phyloP scores from a whole-genome alignment of 1,284 basidiomycete species.

The Pholiota adiposa region DNA sequence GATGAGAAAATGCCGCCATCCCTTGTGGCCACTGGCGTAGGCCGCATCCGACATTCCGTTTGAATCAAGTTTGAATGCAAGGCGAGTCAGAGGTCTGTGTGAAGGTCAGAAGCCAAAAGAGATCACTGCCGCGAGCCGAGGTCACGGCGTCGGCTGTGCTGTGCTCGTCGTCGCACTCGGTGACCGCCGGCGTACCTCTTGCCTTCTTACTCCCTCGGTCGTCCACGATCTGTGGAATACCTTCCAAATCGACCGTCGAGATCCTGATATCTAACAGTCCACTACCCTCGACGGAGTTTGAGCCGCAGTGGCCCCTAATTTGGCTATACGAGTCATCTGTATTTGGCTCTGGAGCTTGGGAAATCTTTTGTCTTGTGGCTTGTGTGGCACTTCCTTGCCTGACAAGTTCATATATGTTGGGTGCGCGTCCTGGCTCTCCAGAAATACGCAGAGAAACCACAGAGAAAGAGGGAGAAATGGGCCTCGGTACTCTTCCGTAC shows the following conservation, averaged over 20 bases:
- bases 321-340: neutral
- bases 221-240: neutral
- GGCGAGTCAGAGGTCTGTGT: too few relatives aligned
- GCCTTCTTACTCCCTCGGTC: neutral
- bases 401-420: conserved; percentile 18
- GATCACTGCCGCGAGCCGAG: conserved; percentile 6
- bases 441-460: conserved; percentile 6
- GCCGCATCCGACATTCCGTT: too few relatives aligned
- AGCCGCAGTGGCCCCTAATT: neutral
- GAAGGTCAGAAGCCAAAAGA: too few relatives aligned
- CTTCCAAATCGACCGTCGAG: neutral
- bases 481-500: conserved; percentile 60
- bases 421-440: conserved; percentile 7
- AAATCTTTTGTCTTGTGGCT: conserved; percentile 3
- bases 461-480: conserved; percentile 27
- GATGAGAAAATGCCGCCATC: too few relatives aligned
- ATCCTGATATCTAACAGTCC: neutral
- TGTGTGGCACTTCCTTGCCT: neutral
- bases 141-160: neutral
- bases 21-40: too few relatives aligned
- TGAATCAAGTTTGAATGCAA: too few relatives aligned
- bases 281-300: neutral
- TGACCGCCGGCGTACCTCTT: neutral
- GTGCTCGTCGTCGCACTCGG: conserved; percentile 1
- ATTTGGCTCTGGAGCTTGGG: neutral